Evolutionary conservation across 441 rosid genomes (phyloP), one percentile per base, ranked within the genome.

Genomic region (Daphne laureola): DNA sequence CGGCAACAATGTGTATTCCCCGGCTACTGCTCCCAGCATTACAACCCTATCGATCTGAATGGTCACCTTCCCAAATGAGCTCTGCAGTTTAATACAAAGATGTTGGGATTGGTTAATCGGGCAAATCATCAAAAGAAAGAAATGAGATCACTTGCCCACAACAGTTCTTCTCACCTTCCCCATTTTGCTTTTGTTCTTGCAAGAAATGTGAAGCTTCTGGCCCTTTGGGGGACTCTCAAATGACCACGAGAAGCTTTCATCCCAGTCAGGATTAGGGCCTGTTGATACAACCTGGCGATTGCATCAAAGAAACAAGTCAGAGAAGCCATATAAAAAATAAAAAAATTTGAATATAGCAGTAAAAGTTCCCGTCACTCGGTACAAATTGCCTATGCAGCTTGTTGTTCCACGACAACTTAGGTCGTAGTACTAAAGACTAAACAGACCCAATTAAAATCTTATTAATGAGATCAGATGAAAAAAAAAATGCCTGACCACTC

Each of bases 141-240:
- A 14, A 46, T 43, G 12, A 31, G 21, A 35, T 17, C 43, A 13
- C 2, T 16, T 16, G 21, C 52, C 36, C 3, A 15, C 38, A 57
- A 49, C 11, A 17, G 44, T 27, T 42, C 16, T 27, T 42, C 16
- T 63, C 73, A 80, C 99, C 96, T 95, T 95, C 59, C 99, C 99
- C 99, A 95, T 91, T 79, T 91, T 95, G 81, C 98, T 95, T 82
- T 88, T 95, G 60, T 88, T 95, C 76, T 91, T 95, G 87, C 98
- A 94, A 17, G 96, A 86, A 23, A 90, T 90, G 31, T 86, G 96
- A 67, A 87, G 97, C 67, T 93, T 93, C 64, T 90, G 97, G 69
- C 99, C 97, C 71, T 93, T 93, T 8, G 97, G 99, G 62, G 99
- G 97, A 73, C 91, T 87, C 68, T 93, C 96, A 62, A 90, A 93